phyloP scores from a whole-genome alignment of 345 rosid species.

The Fremontodendron californicum region DNA sequence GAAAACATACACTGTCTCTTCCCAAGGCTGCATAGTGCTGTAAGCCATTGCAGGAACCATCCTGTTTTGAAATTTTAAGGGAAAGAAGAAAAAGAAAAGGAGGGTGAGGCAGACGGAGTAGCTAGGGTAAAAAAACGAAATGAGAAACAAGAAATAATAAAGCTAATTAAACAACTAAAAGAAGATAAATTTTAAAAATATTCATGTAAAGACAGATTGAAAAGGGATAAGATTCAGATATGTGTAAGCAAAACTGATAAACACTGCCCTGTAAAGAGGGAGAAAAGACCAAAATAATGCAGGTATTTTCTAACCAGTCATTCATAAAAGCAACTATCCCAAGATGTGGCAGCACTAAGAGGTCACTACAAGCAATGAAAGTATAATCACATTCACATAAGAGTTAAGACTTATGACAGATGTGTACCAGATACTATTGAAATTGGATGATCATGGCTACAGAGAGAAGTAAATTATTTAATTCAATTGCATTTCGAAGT shows the following conservation, averaged over 20 bases:
- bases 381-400: too few relatives aligned
- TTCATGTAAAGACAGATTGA: not conserved
- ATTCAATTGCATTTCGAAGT: not conserved
- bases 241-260: not conserved
- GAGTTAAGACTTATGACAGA: too few relatives aligned
- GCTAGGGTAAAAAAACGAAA: not conserved
- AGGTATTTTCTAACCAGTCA: not conserved
- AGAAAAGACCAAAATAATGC: not conserved
- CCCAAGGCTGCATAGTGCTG: slow-evolving; percentile 99
- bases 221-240: slow-evolving; percentile 2
- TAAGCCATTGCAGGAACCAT: slow-evolving; percentile 98
- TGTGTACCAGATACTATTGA: too few relatives aligned
- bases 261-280: not conserved
- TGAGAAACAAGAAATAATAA: not conserved
- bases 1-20: slow-evolving; percentile 74
- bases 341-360: not conserved
- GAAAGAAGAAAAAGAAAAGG: not conserved
- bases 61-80: slow-evolving; percentile 38
- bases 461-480: not conserved
- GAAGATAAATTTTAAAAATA: not conserved
- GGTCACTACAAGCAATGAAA: not conserved
- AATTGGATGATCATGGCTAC: not conserved
- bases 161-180: not conserved
- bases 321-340: not conserved
- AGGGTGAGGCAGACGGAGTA: not conserved